phyloP scores from a whole-genome alignment of 805 yeast genomes.

The Blastobotrys americana region DNA sequence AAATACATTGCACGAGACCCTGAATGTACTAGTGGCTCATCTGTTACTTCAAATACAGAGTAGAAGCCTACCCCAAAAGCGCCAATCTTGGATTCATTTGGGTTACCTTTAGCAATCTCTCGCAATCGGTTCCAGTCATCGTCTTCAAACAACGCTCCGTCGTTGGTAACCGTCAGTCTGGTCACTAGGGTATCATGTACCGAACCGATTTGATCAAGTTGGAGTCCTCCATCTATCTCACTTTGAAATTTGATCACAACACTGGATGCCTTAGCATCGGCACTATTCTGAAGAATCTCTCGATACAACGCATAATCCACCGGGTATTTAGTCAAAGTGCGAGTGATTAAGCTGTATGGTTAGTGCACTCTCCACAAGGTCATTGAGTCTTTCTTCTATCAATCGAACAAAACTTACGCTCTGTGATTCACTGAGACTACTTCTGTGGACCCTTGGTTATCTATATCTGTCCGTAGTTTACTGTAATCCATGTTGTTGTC shows the following conservation, averaged over 20 bases:
- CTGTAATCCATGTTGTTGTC: slow-evolving; percentile 21
- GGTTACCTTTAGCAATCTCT: slow-evolving; percentile 38
- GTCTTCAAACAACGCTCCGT: slow-evolving; percentile 30
- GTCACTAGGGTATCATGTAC: slow-evolving; percentile 22
- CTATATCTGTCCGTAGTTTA: slow-evolving; percentile 15
- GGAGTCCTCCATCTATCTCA: slow-evolving; percentile 12
- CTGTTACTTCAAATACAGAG: slow-evolving; percentile 72
- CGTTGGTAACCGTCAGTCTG: slow-evolving; percentile 28
- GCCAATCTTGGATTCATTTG: slow-evolving; percentile 37
- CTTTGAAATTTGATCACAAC: slow-evolving; percentile 28
- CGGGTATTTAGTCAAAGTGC: slow-evolving; percentile 37
- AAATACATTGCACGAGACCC: slow-evolving; percentile 33
- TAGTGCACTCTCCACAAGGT: background rate
- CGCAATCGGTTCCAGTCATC: slow-evolving; percentile 35
- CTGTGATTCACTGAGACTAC: slow-evolving; percentile 36
- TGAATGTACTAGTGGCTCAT: slow-evolving; percentile 61
- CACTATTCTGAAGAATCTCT: slow-evolving; percentile 36
- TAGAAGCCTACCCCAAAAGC: slow-evolving; percentile 49
- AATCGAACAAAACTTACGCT: slow-evolving; percentile 24
- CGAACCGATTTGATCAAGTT: slow-evolving; percentile 12
- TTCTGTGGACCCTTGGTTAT: slow-evolving; percentile 12
- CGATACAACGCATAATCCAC: slow-evolving; percentile 36
- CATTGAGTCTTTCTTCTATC: background rate
- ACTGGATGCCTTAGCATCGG: slow-evolving; percentile 33
- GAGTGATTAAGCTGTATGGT: slow-evolving; percentile 29